These are phyloP conservation scores for Fusarium sp. DNA, from an alignment of 2,329 filamentous ascomycete species.

Conservation along the genomic window DNA sequence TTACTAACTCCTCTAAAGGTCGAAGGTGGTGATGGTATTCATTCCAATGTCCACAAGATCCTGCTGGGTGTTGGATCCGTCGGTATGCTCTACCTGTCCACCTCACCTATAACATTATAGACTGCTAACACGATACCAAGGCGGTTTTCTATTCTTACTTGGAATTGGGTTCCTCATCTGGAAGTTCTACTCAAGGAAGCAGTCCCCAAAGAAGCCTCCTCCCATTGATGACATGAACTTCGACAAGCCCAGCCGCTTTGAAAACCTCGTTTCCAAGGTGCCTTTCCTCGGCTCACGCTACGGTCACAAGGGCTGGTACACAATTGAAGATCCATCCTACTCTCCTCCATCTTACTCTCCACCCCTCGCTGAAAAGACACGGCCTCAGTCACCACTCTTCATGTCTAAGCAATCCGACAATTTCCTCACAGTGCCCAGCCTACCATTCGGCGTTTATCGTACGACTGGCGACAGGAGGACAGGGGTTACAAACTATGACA, in stretches of 20 bases:
- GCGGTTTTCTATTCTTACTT: conserved; percentile 33
- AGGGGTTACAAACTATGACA: conserved; percentile 18
- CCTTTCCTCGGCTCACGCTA: conserved; percentile 50
- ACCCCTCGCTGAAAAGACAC: conserved; percentile 36
- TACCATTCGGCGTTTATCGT: conserved; percentile 28
- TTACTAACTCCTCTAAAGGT: conserved; percentile 27
- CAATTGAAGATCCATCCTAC: conserved; percentile 41
- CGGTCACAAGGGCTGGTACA: conserved; percentile 47
- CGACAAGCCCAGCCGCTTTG: conserved; percentile 34
- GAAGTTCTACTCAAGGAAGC: conserved; percentile 30
- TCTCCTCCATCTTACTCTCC: conserved; percentile 18
- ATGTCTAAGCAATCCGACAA: conserved; percentile 37
- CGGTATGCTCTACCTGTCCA: conserved; percentile 20
- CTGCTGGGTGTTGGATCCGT: conserved; percentile 36
- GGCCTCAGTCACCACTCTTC: conserved; percentile 8
- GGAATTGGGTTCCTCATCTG: conserved; percentile 38
- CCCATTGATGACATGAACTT: conserved; percentile 33
- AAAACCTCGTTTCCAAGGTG: conserved; percentile 45
- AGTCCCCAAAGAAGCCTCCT: conserved; percentile 4
- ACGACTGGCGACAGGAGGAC: conserved; percentile 11
- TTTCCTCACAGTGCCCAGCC: conserved; percentile 36
- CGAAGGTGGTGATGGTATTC: conserved; percentile 11
- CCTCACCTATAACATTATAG: background rate
- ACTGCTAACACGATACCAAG: conserved; percentile 15
- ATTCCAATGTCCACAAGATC: conserved; percentile 39